Base-by-base conservation (phyloP, 2,329 filamentous ascomycete species). In the Paramyrothecium roridum region DNA sequence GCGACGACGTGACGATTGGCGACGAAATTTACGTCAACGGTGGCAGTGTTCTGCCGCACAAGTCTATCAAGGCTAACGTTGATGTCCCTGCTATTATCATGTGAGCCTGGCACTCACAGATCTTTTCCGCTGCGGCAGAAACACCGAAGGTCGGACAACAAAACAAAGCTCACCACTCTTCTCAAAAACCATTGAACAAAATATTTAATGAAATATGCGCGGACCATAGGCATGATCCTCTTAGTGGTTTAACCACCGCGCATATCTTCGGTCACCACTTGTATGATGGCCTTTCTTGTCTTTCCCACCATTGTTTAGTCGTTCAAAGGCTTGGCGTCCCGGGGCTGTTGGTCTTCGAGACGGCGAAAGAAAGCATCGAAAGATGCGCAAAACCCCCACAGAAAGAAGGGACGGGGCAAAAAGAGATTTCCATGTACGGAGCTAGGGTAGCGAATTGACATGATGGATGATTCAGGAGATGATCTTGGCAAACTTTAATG, bases 21-120 rank as follows among this genome's bases (percentile, higher is more conserved):
- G 93, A 99, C 70, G 93, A 99, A 78, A 92, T 99, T 65, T 97
- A 98, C 76, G 95, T 97, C 75, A 99, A 99, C 75, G 93, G 93
- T 67, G 92, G 93, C 68, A 96, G 90, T 66, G 89, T 99, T 59
- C 80, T 99, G 61, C 93, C 93, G 8, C 93, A 99, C 80, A 99
- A 99, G 88, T 95, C 89, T 73, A 98, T 99, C 83, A 98, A 98
- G 84, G 85, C 88, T 68, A 99, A 99, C 74, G 91, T 99, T 67
- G 95, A 99, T 75, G 84, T 84, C 26, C 84, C 84, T 22, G 83
- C 84, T 58, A 87, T 87, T 62, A 87, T 87, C 69, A 87, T 87
- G 84, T 87, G 80, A 79, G 17, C n/a, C 10, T 46, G 43, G 20
- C 17, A 19, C 8, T 46, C n/a, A 19, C 43, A 21, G 17, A 21